phyloP scores from a whole-genome alignment of 768 basidiomycete species.

The Lanmaoa rubissima region DNA sequence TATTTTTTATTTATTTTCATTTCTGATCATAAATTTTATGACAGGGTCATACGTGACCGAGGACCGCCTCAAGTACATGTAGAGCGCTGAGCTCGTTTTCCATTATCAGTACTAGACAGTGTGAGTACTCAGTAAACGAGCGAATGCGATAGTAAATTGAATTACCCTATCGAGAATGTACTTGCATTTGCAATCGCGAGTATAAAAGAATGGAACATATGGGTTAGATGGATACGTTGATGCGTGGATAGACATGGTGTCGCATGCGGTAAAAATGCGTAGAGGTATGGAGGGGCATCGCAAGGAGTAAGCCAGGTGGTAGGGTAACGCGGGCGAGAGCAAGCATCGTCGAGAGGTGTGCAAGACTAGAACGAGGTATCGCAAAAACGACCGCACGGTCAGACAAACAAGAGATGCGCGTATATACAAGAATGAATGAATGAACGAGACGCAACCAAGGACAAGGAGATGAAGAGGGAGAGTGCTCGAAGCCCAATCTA shows the following conservation, averaged over 20 bases:
- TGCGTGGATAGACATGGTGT: conserved; percentile 6
- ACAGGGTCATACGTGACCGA: too few species aligned
- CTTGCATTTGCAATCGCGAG: background rate
- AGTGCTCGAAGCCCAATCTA: background rate
- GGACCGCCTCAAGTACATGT: background rate
- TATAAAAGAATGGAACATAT: conserved; percentile 3
- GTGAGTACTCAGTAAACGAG: conserved; percentile 3
- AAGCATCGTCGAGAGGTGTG: conserved; percentile 9
- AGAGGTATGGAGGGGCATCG: conserved; percentile 1
- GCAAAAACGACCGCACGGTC: conserved; percentile 4
- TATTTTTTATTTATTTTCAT: too few species aligned
- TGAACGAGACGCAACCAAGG: background rate
- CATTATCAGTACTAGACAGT: background rate
- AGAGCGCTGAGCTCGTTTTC: background rate
- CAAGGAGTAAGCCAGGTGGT: background rate
- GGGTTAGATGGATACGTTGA: conserved; percentile 2
- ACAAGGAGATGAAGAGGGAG: background rate
- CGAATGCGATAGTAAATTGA: conserved; percentile 5
- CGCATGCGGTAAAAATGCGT: conserved; percentile 1
- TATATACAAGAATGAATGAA: conserved; percentile 13
- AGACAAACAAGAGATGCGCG: background rate
- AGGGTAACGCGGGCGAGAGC: background rate
- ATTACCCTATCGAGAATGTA: conserved; percentile 9
- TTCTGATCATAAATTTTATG: too few species aligned
- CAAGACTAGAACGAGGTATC: conserved; percentile 12